These are phyloP conservation scores for Fusarium setosum DNA, from an alignment of 2,329 filamentous ascomycete genomes.

Conservation along the genomic window DNA sequence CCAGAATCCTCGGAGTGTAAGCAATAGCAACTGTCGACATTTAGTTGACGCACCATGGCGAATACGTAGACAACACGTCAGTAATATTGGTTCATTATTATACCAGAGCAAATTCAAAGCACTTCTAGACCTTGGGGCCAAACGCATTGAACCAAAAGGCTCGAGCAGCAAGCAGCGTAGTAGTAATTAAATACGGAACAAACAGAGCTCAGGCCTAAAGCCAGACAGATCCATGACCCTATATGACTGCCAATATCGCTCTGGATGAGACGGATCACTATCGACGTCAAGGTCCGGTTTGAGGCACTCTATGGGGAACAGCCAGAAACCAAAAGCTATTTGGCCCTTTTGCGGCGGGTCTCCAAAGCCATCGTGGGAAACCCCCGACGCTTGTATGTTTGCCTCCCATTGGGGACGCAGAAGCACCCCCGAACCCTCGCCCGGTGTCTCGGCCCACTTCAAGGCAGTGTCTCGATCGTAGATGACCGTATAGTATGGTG, in stretches of 20 bases:
- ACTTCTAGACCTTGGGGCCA: no score
- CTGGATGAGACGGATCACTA: neutral
- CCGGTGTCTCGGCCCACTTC: neutral
- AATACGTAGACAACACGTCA: no score
- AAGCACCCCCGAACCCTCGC: no score
- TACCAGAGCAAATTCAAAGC: no score
- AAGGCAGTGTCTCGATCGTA: neutral
- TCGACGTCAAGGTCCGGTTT: neutral
- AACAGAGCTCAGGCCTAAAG: neutral
- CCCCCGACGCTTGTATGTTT: neutral
- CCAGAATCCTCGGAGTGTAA: no score
- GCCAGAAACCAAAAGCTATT: neutral
- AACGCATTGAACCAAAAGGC: no score
- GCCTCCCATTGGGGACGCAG: neutral
- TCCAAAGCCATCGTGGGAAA: neutral
- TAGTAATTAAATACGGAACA: neutral
- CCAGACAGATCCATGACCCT: neutral
- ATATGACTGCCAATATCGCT: neutral
- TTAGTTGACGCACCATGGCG: no score
- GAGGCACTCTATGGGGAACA: neutral
- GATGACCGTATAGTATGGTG: neutral
- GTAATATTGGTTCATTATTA: no score
- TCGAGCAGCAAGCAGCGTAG: no score
- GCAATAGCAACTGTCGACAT: no score
- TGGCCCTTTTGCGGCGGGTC: neutral